These are phyloP conservation scores for Clonostachys sp. DNA, from an alignment of 2,329 filamentous ascomycete species.

Conservation along the genomic window DNA sequence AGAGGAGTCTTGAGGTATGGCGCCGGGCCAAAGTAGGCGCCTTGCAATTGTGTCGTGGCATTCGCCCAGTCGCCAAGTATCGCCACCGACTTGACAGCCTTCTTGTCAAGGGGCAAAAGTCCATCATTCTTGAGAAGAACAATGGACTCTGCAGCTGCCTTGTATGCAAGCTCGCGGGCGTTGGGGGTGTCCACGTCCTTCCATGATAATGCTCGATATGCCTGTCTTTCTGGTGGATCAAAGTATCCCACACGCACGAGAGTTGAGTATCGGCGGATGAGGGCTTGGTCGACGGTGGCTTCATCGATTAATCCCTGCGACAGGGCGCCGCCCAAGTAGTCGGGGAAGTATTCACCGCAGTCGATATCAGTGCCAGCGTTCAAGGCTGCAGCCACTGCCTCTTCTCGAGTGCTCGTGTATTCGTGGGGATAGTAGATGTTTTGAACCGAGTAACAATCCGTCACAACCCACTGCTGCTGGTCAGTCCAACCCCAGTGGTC, in stretches of 20 bases:
- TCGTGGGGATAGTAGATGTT: constrained; percentile 46
- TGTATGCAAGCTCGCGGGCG: constrained; percentile 49
- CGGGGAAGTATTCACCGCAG: constrained; percentile 16
- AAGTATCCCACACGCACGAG: constrained; percentile 56
- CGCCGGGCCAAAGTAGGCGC: constrained; percentile 27
- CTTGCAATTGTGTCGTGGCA: constrained; percentile 10
- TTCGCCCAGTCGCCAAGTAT: constrained; percentile 27
- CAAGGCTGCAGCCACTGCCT: constrained; percentile 24
- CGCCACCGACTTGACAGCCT: constrained; percentile 14
- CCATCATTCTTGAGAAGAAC: constrained; percentile 51
- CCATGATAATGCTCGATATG: constrained; percentile 48
- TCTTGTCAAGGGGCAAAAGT: constrained; percentile 32
- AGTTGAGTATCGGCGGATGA: constrained; percentile 43
- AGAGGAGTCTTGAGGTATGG: constrained; percentile 51
- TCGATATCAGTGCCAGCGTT: constrained; percentile 25
- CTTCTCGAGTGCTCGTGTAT: constrained; percentile 24
- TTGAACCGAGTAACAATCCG: constrained; percentile 60
- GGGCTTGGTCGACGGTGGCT: constrained; percentile 6
- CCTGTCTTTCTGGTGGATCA: constrained; percentile 27
- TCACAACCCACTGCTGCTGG: constrained; percentile 57
- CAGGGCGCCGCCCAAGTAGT: constrained; percentile 12
- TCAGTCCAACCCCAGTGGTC: constrained; percentile 62
- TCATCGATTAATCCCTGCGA: constrained; percentile 22
- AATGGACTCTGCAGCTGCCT: constrained; percentile 42
- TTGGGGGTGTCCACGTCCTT: constrained; percentile 49